These are phyloP conservation scores for Podospora tetraspora DNA, from an alignment of 495 filamentous ascomycete species.

Conservation along the genomic window DNA sequence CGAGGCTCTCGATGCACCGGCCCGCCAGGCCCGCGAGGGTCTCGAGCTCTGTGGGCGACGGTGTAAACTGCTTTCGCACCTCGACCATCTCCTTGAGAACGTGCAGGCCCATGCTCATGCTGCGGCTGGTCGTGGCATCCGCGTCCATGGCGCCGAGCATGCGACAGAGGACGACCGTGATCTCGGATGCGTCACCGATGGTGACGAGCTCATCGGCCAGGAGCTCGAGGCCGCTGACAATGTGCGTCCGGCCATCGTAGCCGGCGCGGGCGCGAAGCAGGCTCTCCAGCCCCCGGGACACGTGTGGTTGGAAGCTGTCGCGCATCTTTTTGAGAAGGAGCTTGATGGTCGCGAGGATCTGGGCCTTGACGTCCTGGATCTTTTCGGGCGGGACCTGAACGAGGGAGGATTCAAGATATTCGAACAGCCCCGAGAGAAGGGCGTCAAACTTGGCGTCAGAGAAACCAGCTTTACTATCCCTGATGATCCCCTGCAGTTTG, in stretches of 20 bases:
- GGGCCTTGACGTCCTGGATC: constrained; percentile 71
- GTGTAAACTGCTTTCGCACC: constrained; percentile 33
- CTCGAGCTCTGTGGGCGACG: constrained; percentile 38
- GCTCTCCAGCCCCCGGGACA: constrained; percentile 59
- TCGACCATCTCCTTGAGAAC: constrained; percentile 51
- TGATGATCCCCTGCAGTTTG: constrained; percentile 75
- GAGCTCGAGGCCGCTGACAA: constrained; percentile 50
- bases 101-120: constrained; percentile 56
- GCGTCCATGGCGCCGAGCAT: constrained; percentile 37
- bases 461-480: constrained; percentile 55
- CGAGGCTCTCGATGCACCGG: constrained; percentile 60
- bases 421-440: constrained; percentile 66
- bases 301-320: constrained; percentile 58
- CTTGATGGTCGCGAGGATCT: constrained; percentile 75
- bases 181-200: constrained; percentile 47
- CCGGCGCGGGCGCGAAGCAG: constrained; percentile 62
- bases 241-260: constrained; percentile 49
- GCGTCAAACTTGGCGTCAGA: constrained; percentile 64
- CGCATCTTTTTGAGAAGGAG: constrained; percentile 65
- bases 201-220: constrained; percentile 48
- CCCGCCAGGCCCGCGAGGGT: constrained; percentile 52
- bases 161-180: constrained; percentile 40
- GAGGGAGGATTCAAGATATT: constrained; percentile 61
- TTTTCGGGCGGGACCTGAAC: constrained; percentile 46
- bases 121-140: constrained; percentile 25